Evolutionary conservation across 1,284 basidiomycete genomes (phyloP), one percentile per base, ranked within the genome.

Genomic region (Leccinum cinnamomeum): DNA sequence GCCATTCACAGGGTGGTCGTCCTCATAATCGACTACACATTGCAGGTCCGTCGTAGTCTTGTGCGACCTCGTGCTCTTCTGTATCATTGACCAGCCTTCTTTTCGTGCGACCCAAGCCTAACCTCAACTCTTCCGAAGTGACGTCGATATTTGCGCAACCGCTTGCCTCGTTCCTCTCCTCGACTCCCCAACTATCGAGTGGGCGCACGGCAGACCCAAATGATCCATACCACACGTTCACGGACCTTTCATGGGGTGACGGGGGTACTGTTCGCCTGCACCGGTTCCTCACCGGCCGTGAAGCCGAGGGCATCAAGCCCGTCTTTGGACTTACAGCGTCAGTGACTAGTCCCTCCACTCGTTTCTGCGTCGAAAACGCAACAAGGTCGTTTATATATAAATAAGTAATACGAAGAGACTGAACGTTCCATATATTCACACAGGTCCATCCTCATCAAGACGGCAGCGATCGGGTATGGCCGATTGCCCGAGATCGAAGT

Each of bases 291-390:
- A 95, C 92, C 0, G 92, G 92, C 0, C 78, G 91, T 46, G 92
- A 95, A 73, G 85, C 82, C 5, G 86, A 88, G 16, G 91, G 91
- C 0, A 84, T 92, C 20, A 93, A 92, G 69, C 93, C 92, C 16
- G 85, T 95, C 1, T 92, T 87, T 65, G 92, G 92, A 3, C 76
- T 94, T 16, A 95, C 93, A 56, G 85, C 91, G 91, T 94, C 70
- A 67, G 86, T 81, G 14, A 14, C 7, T n/a, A 25, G 14, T 53
- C 51, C 28, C 23, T 28, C 51, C 28, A n/a, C 16, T 28, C 8
- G 51, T 25, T 28, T 28, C 14, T 53, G 23, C 30, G 30, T 33
- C 30, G 30, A 53, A 53, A 44, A 44, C 41, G 41, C 41, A 44
- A 10, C n/a, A 18, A 44, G 10, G 8, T 41, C 44, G 18, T 46